Evolutionary conservation across 768 basidiomycete species (phyloP), one percentile per base, ranked within the genome.

Genomic region (Kwoniella sp.): DNA sequence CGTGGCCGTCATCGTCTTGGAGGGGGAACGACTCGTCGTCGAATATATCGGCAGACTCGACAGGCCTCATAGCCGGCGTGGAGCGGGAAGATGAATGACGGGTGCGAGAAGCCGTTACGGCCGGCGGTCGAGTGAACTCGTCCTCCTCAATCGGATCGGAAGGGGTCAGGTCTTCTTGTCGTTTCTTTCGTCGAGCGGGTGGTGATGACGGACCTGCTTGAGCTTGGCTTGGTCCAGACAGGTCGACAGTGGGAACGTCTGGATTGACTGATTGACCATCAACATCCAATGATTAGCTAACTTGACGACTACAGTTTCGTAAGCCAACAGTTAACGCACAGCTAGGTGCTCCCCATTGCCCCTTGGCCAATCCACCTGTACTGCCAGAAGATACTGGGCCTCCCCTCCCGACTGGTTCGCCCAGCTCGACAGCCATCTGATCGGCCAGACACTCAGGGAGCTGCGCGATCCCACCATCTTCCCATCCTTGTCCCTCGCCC

Each of bases 391-490:
- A 26, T 9, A 55, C 60, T 30, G 57, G 45, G 2, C 71, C 73
- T 45, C 41, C 58, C 52, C 77, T 58, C 22, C 86, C 84, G 0
- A 89, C 88, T 51, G 91, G 79, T 48, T 87, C 85, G 72, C 94
- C 93, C 20, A 89, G 88, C 53, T 88, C 87, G 1, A 84, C 82
- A 23, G 80, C 83, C 17, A 84, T 79, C 2, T 86, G 84, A 76
- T 93, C 86, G 2, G 82, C 82, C 72, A 88, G 87, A 30, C 85
- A 84, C 2, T 94, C 88, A 5, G 84, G 90, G 76, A 95, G 91
- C 20, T 89, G 87, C 23, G 67, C 73, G 88, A 92, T 79, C 89
- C 93, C 20, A 88, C 91, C 93, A 68, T 50, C 65, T n/a, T 52
- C 17, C 68, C 67, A 70, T 50, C 70, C 69, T 51, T 60, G 60